Percentiles rank a stretch among this genome's conserved stretches.
These are phyloP conservation scores for Microcera coccophila DNA, from an alignment of 2,329 filamentous ascomycete species.

Conservation along the genomic window DNA sequence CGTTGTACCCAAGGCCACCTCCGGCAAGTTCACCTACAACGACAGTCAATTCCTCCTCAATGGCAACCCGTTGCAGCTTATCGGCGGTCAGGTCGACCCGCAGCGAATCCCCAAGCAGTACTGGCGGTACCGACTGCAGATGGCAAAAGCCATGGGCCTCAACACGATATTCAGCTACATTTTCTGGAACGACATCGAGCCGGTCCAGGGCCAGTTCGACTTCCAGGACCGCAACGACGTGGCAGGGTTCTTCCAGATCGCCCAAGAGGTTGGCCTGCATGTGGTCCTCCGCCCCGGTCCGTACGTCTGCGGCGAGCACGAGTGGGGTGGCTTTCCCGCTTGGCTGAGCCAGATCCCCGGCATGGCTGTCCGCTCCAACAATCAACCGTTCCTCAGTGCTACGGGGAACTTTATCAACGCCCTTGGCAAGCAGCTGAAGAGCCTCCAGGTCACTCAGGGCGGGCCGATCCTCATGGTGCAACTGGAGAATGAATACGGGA, in stretches of 20 bases:
- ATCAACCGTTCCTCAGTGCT: constrained; percentile 37
- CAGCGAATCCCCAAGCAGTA: constrained; percentile 46
- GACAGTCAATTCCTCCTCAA: neutral
- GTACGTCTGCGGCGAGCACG: constrained; percentile 47
- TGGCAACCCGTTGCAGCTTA: constrained; percentile 8
- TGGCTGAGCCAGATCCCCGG: constrained; percentile 41
- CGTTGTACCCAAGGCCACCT: neutral
- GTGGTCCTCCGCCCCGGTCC: constrained; percentile 45
- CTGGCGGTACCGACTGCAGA: constrained; percentile 59
- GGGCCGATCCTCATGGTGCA: constrained; percentile 49
- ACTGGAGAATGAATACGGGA: constrained; percentile 51
- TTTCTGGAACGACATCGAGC: constrained; percentile 49
- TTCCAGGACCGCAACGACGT: constrained; percentile 40
- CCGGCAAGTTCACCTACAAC: neutral
- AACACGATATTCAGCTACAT: constrained; percentile 57
- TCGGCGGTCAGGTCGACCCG: constrained; percentile 49
- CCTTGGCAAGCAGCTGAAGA: constrained; percentile 33
- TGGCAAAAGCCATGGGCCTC: constrained; percentile 80
- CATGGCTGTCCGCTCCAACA: constrained; percentile 40
- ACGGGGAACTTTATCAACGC: constrained; percentile 18
- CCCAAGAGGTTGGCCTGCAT: constrained; percentile 41
- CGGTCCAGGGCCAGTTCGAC: constrained; percentile 36
- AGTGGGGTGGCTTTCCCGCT: constrained; percentile 47
- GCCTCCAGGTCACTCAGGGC: constrained; percentile 38
- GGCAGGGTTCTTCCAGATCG: constrained; percentile 41